Conservation (phyloP, 2,329 filamentous ascomycete genomes). For the Didymella pomorum region DNA sequence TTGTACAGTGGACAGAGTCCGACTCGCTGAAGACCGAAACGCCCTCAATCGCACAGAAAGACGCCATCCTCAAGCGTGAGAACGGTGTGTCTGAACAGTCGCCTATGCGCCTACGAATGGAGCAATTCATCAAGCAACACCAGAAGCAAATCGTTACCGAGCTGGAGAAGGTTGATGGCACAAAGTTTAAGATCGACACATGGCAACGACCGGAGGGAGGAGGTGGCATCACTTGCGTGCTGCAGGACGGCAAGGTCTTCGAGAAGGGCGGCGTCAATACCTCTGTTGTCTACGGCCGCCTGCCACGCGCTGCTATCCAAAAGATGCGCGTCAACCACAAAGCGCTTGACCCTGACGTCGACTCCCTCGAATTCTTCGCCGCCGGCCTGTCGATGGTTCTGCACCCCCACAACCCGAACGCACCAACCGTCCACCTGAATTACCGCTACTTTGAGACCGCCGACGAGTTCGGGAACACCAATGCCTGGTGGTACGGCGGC, state of each 20-base stretch:
- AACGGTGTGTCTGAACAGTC: constrained; percentile 77
- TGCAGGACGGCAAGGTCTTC: constrained; percentile 96
- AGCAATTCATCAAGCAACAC: constrained; percentile 92
- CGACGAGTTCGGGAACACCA: constrained; percentile 78
- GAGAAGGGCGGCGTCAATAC: constrained; percentile 98
- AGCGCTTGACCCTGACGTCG: constrained; percentile 78
- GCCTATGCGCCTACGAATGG: constrained; percentile 97
- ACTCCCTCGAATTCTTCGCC: constrained; percentile 93
- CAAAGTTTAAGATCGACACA: constrained; percentile 80
- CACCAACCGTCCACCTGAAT: constrained; percentile 96
- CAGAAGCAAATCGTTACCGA: constrained; percentile 86
- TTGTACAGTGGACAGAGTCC: constrained; percentile 41
- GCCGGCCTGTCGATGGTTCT: constrained; percentile 91
- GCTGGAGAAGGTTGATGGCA: constrained; percentile 83
- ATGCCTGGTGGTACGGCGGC: constrained; percentile 98
- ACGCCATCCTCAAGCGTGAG: constrained; percentile 81
- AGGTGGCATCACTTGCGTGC: constrained; percentile 90
- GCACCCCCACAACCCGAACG: constrained; percentile 94
- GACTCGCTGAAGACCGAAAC: constrained; percentile 61
- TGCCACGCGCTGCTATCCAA: constrained; percentile 83
- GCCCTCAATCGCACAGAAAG: constrained; percentile 82
- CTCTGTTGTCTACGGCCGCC: constrained; percentile 89
- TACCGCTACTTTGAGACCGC: constrained; percentile 99
- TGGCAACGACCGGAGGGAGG: constrained; percentile 90
- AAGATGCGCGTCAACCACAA: constrained; percentile 93